A percentile compares a stretch with the other conserved stretches of the same genome.
phyloP scores from a whole-genome alignment of 768 basidiomycete genomes.

The Leccinum aurantiacum region DNA sequence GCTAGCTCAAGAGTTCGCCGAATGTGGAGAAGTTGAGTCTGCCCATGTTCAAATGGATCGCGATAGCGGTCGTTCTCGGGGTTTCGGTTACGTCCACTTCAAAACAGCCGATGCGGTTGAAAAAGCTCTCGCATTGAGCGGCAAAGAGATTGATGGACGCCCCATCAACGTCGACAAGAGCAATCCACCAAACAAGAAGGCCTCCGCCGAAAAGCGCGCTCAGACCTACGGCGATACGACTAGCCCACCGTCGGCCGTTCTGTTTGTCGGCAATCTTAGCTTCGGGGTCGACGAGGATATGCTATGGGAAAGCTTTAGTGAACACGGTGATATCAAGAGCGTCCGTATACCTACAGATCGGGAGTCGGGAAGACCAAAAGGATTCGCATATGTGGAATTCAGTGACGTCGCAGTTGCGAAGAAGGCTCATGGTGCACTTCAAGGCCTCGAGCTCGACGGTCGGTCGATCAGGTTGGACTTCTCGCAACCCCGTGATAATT shows the following conservation, averaged over 20 bases:
- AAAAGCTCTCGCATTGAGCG: slow-evolving; percentile 78
- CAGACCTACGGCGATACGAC: slow-evolving; percentile 73
- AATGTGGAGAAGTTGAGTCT: slow-evolving; percentile 85
- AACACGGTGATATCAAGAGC: slow-evolving; percentile 80
- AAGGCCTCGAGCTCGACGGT: slow-evolving; percentile 78
- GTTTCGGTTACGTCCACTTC: slow-evolving; percentile 85
- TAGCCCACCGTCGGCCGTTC: slow-evolving; percentile 64
- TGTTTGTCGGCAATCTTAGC: slow-evolving; percentile 92
- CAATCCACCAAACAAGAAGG: slow-evolving; percentile 54
- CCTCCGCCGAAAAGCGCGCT: slow-evolving; percentile 66
- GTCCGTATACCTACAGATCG: slow-evolving; percentile 92
- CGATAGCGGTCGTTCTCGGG: slow-evolving; percentile 77
- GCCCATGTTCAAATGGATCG: slow-evolving; percentile 88
- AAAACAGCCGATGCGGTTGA: slow-evolving; percentile 67
- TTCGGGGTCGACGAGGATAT: slow-evolving; percentile 78
- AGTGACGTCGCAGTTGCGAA: slow-evolving; percentile 75
- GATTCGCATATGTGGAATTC: slow-evolving; percentile 97
- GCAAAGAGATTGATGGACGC: slow-evolving; percentile 91
- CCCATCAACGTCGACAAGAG: slow-evolving; percentile 84
- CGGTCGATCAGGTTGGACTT: slow-evolving; percentile 81
- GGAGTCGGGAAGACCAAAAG: slow-evolving; percentile 87
- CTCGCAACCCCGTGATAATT: slow-evolving; percentile 74
- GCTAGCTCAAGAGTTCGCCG: slow-evolving; percentile 85
- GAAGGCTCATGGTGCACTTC: slow-evolving; percentile 70
- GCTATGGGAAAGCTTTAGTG: slow-evolving; percentile 88